Evolutionary conservation across 2,329 filamentous ascomycete genomes (phyloP).

Genomic region (Colletotrichum sp.): DNA sequence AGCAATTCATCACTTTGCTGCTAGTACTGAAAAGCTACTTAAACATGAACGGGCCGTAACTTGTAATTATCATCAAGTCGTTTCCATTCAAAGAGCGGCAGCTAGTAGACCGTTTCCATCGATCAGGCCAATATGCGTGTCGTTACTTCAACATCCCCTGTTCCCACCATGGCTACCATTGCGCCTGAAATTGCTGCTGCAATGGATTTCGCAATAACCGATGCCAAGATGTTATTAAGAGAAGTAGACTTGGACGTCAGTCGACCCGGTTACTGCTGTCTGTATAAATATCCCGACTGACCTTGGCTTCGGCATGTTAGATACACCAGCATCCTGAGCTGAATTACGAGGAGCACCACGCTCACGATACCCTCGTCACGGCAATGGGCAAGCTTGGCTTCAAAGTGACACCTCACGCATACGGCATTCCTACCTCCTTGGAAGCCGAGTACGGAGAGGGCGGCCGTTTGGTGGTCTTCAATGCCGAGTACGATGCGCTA

Average conservation of each 20-base stretch:
- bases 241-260: not conserved
- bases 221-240: not conserved
- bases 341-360: not conserved
- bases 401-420: not conserved
- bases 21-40: not conserved
- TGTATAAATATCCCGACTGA: not conserved
- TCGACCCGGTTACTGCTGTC: no score
- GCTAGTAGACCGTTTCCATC: not conserved
- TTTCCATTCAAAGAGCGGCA: not conserved
- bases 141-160: not conserved
- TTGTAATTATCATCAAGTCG: not conserved
- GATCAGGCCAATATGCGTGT: not conserved
- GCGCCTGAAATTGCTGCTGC: not conserved
- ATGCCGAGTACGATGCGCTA: not conserved
- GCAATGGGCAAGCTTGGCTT: not conserved
- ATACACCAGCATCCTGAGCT: not conserved
- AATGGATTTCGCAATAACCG: not conserved
- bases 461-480: not conserved
- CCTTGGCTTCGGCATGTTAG: not conserved
- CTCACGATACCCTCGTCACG: not conserved
- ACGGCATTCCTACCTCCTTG: not conserved
- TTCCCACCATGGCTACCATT: not conserved
- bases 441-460: not conserved
- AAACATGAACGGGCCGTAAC: not conserved
- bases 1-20: not conserved